A percentile compares a stretch with the other conserved stretches of the same genome.
Evolutionary conservation across 176 grass and related monocot genomes (phyloP).

Genomic region (Carex littledalei): DNA sequence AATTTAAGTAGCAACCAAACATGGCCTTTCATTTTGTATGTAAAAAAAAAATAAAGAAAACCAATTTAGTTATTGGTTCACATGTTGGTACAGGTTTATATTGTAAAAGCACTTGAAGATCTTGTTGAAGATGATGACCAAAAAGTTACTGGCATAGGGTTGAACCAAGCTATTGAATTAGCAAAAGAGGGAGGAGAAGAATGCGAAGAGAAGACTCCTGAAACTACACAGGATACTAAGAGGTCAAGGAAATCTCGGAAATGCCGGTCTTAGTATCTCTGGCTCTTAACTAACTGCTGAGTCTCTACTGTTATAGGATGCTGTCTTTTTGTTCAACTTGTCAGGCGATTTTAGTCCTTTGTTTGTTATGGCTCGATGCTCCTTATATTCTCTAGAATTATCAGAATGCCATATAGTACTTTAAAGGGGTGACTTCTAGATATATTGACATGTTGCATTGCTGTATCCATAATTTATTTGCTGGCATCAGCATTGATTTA

Average conservation of each 20-base stretch:
- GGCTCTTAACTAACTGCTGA: not conserved
- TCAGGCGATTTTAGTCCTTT: slow-evolving; percentile 5
- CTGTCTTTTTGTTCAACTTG: not conserved
- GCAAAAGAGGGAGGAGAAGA: slow-evolving; percentile 37
- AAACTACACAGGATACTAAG: not conserved
- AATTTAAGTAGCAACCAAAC: too few species aligned
- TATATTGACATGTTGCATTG: not conserved
- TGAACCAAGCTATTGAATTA: slow-evolving; percentile 5
- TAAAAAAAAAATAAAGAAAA: not conserved
- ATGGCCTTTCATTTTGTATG: not conserved
- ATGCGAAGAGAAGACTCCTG: slow-evolving; percentile 1
- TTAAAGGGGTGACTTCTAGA: not conserved
- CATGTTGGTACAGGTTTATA: slow-evolving; percentile 60
- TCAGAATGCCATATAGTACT: not conserved
- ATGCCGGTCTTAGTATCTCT: not conserved
- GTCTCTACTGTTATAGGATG: not conserved
- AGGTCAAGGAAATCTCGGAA: slow-evolving; percentile 5
- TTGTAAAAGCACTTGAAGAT: slow-evolving; percentile 65
- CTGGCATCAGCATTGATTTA: not conserved
- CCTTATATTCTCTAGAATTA: not conserved
- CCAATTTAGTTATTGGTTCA: not conserved
- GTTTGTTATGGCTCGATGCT: not conserved
- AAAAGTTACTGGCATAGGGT: slow-evolving; percentile 20
- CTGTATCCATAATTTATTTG: not conserved
- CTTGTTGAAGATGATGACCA: slow-evolving; percentile 27